Base-by-base conservation (phyloP, 805 yeast species). In the Nakazawaea wickerhamii region DNA sequence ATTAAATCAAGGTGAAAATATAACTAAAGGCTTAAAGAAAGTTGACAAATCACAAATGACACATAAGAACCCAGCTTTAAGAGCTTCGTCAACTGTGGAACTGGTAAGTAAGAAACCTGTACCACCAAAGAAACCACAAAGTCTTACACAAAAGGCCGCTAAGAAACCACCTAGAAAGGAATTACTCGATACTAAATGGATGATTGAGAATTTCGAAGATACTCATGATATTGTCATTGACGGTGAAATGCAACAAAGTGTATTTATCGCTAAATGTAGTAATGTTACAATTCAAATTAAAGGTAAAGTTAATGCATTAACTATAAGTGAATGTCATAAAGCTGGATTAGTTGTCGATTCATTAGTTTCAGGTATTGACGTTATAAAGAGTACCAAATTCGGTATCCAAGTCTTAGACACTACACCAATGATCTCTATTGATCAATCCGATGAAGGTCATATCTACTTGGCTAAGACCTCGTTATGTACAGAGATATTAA, bases 1-100 rank as follows among this genome's bases (percentile, higher is more conserved):
- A 51, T 70, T 93, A 50, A 89, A 82, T 65, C 74, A 82, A 66
- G 99, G 99, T 47, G 85, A 81, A 51, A 67, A 65, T 36, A 83
- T 93, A 55, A 90, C 98, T 1, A 70, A 89, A 27, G 86, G 89
- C 11, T 76, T 93, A 51, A 88, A 84, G 60, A 91, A 91, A 60
- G 97, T 91, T 30, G 97, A 90, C 52, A 87, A 80, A 67, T 82
- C 95, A 7, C 86, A 89, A 64, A 87, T 86, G 89, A 88, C 96
- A 18, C 96, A 88, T 64, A 89, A 88, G 65, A 87, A 89, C 61
- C 95, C 96, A 2, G 80, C 70, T 36, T 69, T 90, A 53, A 83
- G 96, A 55, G 73, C 68, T 9, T 61, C 76, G 4, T 71, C 79
- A 2, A 61, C 73, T 3, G 72, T 75, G 1, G 31, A 55, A 3